A percentile compares a stretch with the other conserved stretches of the same genome.
Conservation (phyloP, 257 asterid genomes). For the Galeopsis tetrahit region DNA sequence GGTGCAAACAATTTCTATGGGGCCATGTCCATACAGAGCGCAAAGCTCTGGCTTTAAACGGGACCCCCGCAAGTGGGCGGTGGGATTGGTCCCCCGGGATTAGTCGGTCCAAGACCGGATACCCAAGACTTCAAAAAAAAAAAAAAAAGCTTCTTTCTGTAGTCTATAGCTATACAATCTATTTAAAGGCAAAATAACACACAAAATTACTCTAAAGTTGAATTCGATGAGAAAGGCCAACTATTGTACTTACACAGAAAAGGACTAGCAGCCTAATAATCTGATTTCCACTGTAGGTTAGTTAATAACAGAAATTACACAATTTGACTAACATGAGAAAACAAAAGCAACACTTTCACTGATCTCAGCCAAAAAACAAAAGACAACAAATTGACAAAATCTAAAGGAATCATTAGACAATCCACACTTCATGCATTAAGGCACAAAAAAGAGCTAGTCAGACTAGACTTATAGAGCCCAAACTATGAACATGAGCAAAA, state of each 20-base stretch:
- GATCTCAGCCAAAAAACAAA: neutral
- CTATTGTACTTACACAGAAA: neutral
- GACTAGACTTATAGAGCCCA: neutral
- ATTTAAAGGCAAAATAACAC: neutral
- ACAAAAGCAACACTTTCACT: neutral
- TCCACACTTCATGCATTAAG: conserved; percentile 2
- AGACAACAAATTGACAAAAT: neutral
- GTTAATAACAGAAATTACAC: neutral
- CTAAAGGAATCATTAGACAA: conserved; percentile 9
- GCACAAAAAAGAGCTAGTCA: conserved; percentile 2
- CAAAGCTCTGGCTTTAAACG: no score
- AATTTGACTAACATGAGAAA: neutral
- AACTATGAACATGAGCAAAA: neutral
- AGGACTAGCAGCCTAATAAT: neutral
- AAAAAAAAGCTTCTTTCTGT: neutral
- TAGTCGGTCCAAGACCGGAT: no score
- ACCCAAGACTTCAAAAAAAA: no score
- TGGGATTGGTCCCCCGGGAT: no score
- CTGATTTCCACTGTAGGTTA: neutral
- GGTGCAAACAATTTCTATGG: no score
- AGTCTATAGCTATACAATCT: neutral
- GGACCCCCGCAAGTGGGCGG: no score
- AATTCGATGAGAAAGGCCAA: neutral
- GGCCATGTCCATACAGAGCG: no score
- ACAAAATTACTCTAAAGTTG: neutral